Base-by-base conservation (phyloP, 2,329 filamentous ascomycete species). In the Parastagonospora avenae region DNA sequence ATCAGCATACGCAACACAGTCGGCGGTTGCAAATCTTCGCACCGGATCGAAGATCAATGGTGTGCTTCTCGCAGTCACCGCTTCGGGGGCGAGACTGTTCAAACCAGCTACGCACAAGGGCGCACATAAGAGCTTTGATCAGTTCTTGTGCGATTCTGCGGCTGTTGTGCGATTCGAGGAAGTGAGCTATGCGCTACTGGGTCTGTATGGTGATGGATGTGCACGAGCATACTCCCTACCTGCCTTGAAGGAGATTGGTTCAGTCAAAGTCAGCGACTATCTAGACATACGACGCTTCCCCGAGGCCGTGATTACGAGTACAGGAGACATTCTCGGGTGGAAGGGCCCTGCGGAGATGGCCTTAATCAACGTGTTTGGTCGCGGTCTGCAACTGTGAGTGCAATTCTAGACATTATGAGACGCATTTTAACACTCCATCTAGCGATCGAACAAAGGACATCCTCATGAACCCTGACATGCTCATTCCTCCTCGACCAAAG, bases 121-220 rank as follows among this genome's bases (percentile, higher is more conserved):
- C n/a, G 92, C 93, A 0, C 90, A 92, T 48, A 96, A 94, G 64
- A 86, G 87, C 1, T 97, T 94, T 75, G 92, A 96, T 64, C 86
- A 90, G 60, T 85, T 81, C 52, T 78, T 96, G 35, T 97, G 93
- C 69, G 88, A 96, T 64, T 82, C 90, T 1, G 93, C 94, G 2
- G 80, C 82, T 2, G 85, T 97, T 0, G 87, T 89, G 0, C 86
- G 90, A 46, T 86, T 89, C 29, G 86, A 91, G 63, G 80, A 88
- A 12, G 84, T 88, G 38, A 91, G 91, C 1, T 86, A 88, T 66
- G 92, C 90, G 5, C 78, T 99, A 4, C 85, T 96, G 1, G 89
- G 88, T 2, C 79, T 97, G 1, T 97, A 96, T 64, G 90, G 90
- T 11, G 92, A 96, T 70, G 87, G 90, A 29, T 87, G 81, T 45